phyloP scores from a whole-genome alignment of 163 green algal genomes.

The Chlamydomonas reinhardtii region DNA sequence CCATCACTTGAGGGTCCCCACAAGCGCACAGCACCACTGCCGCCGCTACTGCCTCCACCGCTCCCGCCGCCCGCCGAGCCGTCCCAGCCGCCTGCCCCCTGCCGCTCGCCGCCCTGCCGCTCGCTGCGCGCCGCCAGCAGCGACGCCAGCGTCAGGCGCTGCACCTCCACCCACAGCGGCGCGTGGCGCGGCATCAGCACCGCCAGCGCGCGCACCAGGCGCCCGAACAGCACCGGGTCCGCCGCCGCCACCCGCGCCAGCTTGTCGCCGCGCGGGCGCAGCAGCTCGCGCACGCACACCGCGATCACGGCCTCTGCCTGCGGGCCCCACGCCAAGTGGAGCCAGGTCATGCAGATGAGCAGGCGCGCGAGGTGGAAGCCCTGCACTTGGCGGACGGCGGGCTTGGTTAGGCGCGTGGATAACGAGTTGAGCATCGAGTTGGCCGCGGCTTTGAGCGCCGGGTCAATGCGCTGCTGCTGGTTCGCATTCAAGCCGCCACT shows the following conservation, averaged over 20 bases:
- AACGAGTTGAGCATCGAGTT: not conserved
- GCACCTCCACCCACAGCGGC: conserved; percentile 33
- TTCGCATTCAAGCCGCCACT: too few relatives aligned
- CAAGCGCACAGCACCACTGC: too few relatives aligned
- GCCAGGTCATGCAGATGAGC: conserved; percentile 25
- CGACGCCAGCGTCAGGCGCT: conserved; percentile 30
- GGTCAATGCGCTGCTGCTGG: not conserved
- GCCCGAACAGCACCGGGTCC: conserved; percentile 26
- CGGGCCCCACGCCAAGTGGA: not conserved
- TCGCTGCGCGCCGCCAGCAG: not conserved
- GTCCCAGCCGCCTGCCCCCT: not conserved
- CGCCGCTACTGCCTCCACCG: too few relatives aligned
- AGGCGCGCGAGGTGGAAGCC: conserved; percentile 11
- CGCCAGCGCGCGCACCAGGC: conserved; percentile 22
- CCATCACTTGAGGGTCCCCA: too few relatives aligned
- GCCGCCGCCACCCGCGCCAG: conserved; percentile 10
- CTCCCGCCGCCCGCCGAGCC: too few relatives aligned
- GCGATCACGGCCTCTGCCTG: not conserved
- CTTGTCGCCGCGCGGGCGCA: not conserved
- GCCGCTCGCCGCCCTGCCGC: not conserved
- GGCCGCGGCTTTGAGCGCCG: not conserved
- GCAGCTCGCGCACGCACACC: not conserved
- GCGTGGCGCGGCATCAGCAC: not conserved
- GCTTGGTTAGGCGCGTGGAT: not conserved
- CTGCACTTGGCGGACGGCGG: not conserved